Base-by-base conservation (phyloP, 2,329 filamentous ascomycete species). In the Trichoderma pleuroti region DNA sequence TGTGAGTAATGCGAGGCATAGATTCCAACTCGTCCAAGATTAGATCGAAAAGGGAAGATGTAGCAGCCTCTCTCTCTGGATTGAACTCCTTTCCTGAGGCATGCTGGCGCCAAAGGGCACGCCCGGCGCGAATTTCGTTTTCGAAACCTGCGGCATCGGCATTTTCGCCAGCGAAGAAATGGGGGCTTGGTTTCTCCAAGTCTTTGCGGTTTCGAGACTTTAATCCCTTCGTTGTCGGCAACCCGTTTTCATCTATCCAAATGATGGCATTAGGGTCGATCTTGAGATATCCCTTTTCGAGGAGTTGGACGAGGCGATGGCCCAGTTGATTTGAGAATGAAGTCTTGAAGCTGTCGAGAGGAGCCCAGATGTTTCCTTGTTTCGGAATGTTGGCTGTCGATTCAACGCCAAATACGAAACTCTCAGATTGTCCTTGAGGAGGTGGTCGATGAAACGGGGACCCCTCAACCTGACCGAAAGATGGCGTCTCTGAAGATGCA, bases 41-140 rank as follows among this genome's bases (percentile, higher is more conserved):
- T 0, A 49, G 5, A 21, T 49, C 5, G n/a, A 49, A 49, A 21
- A 49, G 42, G 5, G 42, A 21, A 49, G n/a, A 21, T 24, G 42
- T 6, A 1, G 1, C 21, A 6, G 42, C 8, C 2, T 10, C 42
- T 1, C 39, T 3, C 39, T n/a, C 39, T 46, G 42, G 42, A 11
- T 1, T 49, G n/a, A 0, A 1, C n/a, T 49, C n/a, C 10, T 49
- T 21, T 24, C 2, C n/a, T 11, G n/a, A 12, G 10, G 42, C 42
- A 21, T 1, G n/a, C 24, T 49, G 42, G 11, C 46, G 46, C 46
- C 46, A 49, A 24, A 21, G n/a, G n/a, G 2, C 3, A 24, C 5
- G 46, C 3, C 3, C 46, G 2, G 5, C 7, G n/a, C 1, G n/a
- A 14, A 49, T 49, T 1, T 5, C 11, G n/a, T 24, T 14, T 0